Base-by-base conservation (phyloP, 1,139 yeast species). In the Wickerhamiella pararugosa region DNA sequence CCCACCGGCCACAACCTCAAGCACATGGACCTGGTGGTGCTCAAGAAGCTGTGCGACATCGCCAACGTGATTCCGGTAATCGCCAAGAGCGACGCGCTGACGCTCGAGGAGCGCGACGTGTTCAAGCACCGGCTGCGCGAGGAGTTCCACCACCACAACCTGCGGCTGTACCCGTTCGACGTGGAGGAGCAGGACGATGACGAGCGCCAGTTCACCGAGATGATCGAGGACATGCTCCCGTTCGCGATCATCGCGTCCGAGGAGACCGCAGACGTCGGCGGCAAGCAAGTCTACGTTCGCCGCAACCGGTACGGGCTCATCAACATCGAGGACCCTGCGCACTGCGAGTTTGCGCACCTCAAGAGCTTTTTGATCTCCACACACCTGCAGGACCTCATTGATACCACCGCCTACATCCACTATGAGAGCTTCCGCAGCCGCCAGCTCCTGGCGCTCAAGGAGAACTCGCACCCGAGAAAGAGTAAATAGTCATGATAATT, bases 211-310 rank as follows among this genome's bases (percentile, higher is more conserved):
- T 48, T 61, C 47, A 64, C 64, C 47, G 59, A 60, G 37, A 56
- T 55, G 46, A 69, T 82, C 79, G 41, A 73, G 75, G 50, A 52
- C 28, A 53, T 61, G 53, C 74, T 87, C 52, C 98, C 98, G 29
- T 90, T 90, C 66, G 97, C 98, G 1, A 75, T 90, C 39, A 86
- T 87, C 43, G 98, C 97, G 35, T 79, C 94, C n/a, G 94, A 86
- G 58, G 72, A 69, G 47, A 80, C 79, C 53, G 74, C 82, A 48
- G 71, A 77, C 45, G 65, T 76, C 45, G 62, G 62, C 44, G 96
- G 95, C 38, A 82, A 79, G 56, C 65, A 71, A 29, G 82, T 84
- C 34, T 79, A 92, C 55, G 96, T 95, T 39, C 78, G 98, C 66
- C 77, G 80, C 63, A 84, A 92, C 45, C 76, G 80, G 59, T 90